Base-by-base conservation (phyloP, 2,329 filamentous ascomycete species). In the Juglanconis juglandina region DNA sequence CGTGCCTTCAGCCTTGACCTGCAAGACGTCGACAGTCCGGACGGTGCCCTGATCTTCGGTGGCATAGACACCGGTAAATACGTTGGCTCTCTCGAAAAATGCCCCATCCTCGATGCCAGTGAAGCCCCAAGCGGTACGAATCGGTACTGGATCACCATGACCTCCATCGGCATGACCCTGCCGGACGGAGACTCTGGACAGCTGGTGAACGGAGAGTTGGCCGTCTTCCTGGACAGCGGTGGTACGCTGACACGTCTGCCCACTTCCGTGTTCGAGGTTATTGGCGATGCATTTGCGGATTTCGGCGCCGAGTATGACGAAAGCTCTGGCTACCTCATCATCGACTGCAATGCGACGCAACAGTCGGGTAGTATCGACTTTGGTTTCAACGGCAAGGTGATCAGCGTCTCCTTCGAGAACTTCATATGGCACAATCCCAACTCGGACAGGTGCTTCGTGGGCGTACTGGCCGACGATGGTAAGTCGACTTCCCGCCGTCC, bases 61-160 rank as follows among this genome's bases (percentile, higher is more conserved):
- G 81, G 81, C 11, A 65, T 84, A 10, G 81, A 84, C 62, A 77
- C 74, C 17, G 80, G 73, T 67, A 83, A 82, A 66, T 84, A 78
- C 66, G 70, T 78, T 8, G 82, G 82, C 30, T 65, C 66, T 7
- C 71, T 85, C 7, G 72, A 74, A 57, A 73, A 72, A 32, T 71
- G 78, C 1, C 75, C 77, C 44, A 79, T 81, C 17, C 70, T 81
- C 35, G 67, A 70, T 3, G 67, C 59, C 0, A 33, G 53, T 1
- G 30, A 68, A 3, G 63, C 62, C 1, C 67, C 68, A 11, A 13
- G 53, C 7, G 65, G 64, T 37, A 52, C 63, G 2, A 67, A 73
- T 52, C 62, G 68, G 63, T 77, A 74, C 66, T 72, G 67, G 41
- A 72, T 80, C 13, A 63, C 66, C 35, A 60, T 72, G 46, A 66